Conservation (phyloP, 2,329 filamentous ascomycete species). For the Capronia coronata region DNA sequence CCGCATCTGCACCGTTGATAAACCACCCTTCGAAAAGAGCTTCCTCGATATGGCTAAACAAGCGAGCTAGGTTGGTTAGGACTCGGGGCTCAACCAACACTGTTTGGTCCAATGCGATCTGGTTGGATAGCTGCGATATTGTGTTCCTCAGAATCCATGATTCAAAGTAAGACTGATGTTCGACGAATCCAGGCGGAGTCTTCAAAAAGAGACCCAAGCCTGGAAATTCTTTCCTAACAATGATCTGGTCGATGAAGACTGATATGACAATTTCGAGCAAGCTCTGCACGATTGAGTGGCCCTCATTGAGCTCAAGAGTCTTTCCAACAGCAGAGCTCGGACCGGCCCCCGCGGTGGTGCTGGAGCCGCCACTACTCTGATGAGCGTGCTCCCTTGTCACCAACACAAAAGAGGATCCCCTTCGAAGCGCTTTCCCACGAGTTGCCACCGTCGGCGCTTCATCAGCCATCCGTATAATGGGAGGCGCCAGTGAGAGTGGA, state of each 20-base stretch:
- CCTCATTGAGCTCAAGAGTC: constrained; percentile 48
- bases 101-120: constrained; percentile 64
- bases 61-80: constrained; percentile 77
- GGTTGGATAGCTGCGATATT: constrained; percentile 62
- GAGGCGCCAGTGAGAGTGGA: constrained; percentile 58
- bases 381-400: constrained; percentile 48
- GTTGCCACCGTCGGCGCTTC: constrained; percentile 41
- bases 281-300: constrained; percentile 66
- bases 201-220: constrained; percentile 81
- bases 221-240: constrained; percentile 80
- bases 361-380: constrained; percentile 9
- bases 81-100: constrained; percentile 73
- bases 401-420: constrained; percentile 86
- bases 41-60: constrained; percentile 75
- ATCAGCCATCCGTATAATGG: constrained; percentile 68
- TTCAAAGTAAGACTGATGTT: constrained; percentile 92
- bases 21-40: constrained; percentile 97
- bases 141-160: constrained; percentile 77
- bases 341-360: constrained; percentile 47
- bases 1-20: constrained; percentile 72
- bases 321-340: constrained; percentile 37
- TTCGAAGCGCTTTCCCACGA: constrained; percentile 47
- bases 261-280: constrained; percentile 70
- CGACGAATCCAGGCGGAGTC: constrained; percentile 84
- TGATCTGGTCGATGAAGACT: constrained; percentile 79